A percentile compares a stretch with the other conserved stretches of the same genome.
phyloP scores from a whole-genome alignment of 345 rosid genomes.

The Salix exigua region DNA sequence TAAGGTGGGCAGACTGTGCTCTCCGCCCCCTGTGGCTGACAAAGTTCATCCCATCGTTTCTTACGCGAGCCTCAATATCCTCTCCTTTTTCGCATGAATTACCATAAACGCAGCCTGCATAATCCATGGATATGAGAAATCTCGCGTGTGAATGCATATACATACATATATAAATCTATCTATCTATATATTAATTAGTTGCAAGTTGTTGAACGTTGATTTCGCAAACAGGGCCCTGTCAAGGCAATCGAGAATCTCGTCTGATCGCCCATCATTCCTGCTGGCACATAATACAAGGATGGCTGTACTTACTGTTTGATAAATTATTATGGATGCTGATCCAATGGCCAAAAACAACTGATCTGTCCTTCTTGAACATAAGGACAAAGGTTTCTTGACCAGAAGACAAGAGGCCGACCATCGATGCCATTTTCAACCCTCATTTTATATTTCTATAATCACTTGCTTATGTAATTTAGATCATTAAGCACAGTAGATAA shows the following conservation, averaged over 20 bases:
- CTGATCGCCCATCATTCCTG: background rate
- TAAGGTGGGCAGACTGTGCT: too few species aligned
- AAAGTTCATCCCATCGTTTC: background rate
- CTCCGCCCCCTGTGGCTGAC: too few species aligned
- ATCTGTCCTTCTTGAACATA: background rate
- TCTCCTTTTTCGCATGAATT: background rate
- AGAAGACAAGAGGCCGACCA: background rate
- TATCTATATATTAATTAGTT: background rate
- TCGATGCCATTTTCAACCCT: background rate
- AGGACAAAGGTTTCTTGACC: background rate
- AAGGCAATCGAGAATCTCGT: background rate
- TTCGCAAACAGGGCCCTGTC: background rate
- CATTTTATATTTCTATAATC: background rate
- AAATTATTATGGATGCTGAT: background rate
- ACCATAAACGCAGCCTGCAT: background rate
- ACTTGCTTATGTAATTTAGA: background rate
- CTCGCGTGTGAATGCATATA: background rate
- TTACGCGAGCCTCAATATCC: background rate
- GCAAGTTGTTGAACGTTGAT: background rate
- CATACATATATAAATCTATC: too few species aligned
- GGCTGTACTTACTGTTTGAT: background rate
- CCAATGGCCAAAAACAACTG: background rate
- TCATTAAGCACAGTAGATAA: background rate
- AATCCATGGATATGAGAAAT: background rate
- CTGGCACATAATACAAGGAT: background rate